Evolutionary conservation across 2,329 filamentous ascomycete genomes (phyloP).

Genomic region (Scedosporium boydii): DNA sequence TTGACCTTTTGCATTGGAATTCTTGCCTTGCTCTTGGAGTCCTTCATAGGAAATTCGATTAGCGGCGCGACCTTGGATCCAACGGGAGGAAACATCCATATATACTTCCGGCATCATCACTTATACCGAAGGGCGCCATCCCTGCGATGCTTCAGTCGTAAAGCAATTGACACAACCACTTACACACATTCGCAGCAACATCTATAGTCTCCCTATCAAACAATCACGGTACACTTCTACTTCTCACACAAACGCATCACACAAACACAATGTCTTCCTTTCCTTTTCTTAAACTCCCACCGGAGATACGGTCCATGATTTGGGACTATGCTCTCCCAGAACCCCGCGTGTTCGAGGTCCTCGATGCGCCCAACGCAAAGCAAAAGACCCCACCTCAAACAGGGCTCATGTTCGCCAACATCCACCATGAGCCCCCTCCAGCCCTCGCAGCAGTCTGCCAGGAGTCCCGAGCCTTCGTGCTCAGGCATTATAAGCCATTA

Average conservation of each 20-base stretch:
- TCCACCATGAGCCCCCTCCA: conserved; percentile 34
- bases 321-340: conserved; percentile 36
- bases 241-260: background rate
- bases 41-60: background rate
- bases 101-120: background rate
- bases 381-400: conserved; percentile 24
- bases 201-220: background rate
- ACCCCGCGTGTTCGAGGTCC: conserved; percentile 34
- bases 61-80: background rate
- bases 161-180: background rate
- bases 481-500: conserved; percentile 33
- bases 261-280: background rate
- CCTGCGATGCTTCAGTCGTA: background rate
- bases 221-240: background rate
- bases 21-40: too few relatives aligned
- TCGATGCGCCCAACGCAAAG: conserved; percentile 32
- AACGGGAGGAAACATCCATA: background rate
- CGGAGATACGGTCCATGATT: conserved; percentile 35
- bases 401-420: conserved; percentile 35
- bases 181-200: background rate
- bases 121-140: background rate
- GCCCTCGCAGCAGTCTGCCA: conserved; percentile 32
- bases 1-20: too few relatives aligned
- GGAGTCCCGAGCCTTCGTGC: conserved; percentile 31
- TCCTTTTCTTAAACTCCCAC: conserved; percentile 22